Evolutionary conservation across 768 basidiomycete genomes (phyloP).

Genomic region (Lentinula lateritia): DNA sequence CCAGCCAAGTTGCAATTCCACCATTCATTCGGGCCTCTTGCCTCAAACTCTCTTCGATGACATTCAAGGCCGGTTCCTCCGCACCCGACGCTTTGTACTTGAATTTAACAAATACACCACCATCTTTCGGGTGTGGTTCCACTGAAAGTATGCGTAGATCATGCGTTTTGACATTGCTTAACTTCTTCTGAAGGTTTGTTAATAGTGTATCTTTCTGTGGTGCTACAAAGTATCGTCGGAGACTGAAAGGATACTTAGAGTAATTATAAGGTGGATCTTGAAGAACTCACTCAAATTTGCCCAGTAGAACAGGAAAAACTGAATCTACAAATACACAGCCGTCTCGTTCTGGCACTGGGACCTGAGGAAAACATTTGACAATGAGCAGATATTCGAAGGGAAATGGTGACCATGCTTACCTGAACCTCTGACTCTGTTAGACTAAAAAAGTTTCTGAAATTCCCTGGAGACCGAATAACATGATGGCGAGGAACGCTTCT

Average conservation of each 20-base stretch:
- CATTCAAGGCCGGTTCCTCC: constrained; percentile 31
- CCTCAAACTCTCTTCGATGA: constrained; percentile 45
- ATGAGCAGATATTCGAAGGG: not conserved
- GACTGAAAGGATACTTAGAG: constrained; percentile 30
- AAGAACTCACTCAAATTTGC: constrained; percentile 62
- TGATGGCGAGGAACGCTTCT: not conserved
- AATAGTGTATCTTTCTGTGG: constrained; percentile 58
- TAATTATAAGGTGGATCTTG: constrained; percentile 6
- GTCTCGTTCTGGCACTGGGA: constrained; percentile 24
- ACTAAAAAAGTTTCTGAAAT: not conserved
- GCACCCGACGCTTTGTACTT: constrained; percentile 37
- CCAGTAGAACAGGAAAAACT: constrained; percentile 70
- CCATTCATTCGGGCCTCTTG: constrained; percentile 41
- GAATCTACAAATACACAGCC: constrained; percentile 73
- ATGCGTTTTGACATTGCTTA: constrained; percentile 48
- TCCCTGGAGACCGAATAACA: not conserved
- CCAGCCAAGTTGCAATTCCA: constrained; percentile 60
- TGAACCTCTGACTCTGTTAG: not conserved
- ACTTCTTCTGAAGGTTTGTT: constrained; percentile 34
- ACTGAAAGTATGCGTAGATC: constrained; percentile 59
- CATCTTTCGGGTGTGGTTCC: constrained; percentile 71
- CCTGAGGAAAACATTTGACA: not conserved
- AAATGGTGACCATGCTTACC: not conserved
- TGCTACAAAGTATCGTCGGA: constrained; percentile 60
- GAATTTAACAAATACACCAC: constrained; percentile 81